Evolutionary conservation across 78 protist species (phyloP).

Genomic region (Dictyostelium capitatum): DNA sequence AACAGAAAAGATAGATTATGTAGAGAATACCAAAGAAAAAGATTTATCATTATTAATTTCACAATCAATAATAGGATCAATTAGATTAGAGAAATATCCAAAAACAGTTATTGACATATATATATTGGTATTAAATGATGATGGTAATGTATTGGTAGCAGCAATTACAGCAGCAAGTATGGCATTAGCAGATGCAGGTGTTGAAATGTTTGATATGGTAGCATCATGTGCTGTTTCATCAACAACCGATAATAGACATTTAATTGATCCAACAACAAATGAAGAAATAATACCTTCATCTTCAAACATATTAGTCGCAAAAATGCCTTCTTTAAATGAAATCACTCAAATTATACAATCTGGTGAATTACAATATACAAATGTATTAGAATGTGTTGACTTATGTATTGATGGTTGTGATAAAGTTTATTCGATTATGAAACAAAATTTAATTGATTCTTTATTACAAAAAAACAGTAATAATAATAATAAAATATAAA

Average conservation of each 20-base stretch:
- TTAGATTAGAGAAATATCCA: conserved; percentile 84
- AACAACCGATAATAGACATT: background rate
- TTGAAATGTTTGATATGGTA: conserved; percentile 90
- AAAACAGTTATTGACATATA: conserved; percentile 85
- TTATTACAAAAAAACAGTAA: conserved; percentile 28
- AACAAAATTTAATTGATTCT: conserved; percentile 44
- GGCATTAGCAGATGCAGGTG: conserved; percentile 93
- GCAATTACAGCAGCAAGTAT: conserved; percentile 85
- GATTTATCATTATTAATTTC: conserved; percentile 44
- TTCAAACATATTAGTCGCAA: conserved; percentile 40
- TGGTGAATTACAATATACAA: conserved; percentile 71
- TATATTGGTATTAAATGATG: conserved; percentile 90
- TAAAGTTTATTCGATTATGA: conserved; percentile 75
- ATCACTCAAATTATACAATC: conserved; percentile 74
- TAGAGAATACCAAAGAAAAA: conserved; percentile 79
- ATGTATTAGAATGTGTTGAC: conserved; percentile 47
- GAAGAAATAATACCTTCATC: conserved; percentile 12
- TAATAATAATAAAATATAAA: background rate
- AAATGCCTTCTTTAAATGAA: conserved; percentile 71
- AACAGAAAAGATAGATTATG: conserved; percentile 38
- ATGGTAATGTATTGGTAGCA: conserved; percentile 83
- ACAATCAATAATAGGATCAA: conserved; percentile 75
- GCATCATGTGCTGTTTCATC: conserved; percentile 81
- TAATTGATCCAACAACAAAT: conserved; percentile 38
- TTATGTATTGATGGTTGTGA: conserved; percentile 82